Percentiles rank a stretch among this genome's conserved stretches.
phyloP scores from a whole-genome alignment of 1,284 basidiomycete genomes.

The Rhizopogon hawkerae region DNA sequence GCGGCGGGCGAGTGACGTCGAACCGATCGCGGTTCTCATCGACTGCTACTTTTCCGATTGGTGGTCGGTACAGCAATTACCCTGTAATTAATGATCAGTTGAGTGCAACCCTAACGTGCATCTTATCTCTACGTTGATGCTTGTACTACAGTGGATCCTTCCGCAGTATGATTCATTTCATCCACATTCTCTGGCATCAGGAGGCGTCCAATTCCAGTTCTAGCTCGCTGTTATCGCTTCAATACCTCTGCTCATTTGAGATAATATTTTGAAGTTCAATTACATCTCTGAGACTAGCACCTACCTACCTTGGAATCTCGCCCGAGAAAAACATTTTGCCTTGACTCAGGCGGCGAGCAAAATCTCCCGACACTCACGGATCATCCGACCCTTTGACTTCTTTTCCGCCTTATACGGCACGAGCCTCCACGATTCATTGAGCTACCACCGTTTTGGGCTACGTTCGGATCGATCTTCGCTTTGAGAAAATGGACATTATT shows the following conservation, averaged over 20 bases:
- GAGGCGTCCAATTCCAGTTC: neutral
- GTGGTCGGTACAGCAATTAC: neutral
- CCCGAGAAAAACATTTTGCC: neutral
- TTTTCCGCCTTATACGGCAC: neutral
- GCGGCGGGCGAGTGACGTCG: slow-evolving; percentile 6
- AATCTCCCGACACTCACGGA: neutral
- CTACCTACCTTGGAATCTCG: no score
- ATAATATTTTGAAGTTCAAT: neutral
- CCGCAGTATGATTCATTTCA: neutral
- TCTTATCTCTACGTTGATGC: neutral
- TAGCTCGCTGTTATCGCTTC: neutral
- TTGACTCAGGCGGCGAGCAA: no score
- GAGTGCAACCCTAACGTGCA: neutral
- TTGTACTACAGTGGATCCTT: neutral
- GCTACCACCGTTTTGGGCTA: neutral
- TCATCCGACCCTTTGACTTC: no score
- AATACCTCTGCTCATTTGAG: neutral
- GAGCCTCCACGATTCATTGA: neutral
- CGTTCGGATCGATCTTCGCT: neutral
- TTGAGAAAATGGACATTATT: neutral
- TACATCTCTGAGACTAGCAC: neutral
- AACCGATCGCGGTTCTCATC: neutral
- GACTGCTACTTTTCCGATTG: neutral
- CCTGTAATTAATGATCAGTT: neutral
- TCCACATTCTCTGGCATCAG: neutral